These are phyloP conservation scores for Rubia peregrina DNA, from an alignment of 305 asterid species.

Conservation along the genomic window DNA sequence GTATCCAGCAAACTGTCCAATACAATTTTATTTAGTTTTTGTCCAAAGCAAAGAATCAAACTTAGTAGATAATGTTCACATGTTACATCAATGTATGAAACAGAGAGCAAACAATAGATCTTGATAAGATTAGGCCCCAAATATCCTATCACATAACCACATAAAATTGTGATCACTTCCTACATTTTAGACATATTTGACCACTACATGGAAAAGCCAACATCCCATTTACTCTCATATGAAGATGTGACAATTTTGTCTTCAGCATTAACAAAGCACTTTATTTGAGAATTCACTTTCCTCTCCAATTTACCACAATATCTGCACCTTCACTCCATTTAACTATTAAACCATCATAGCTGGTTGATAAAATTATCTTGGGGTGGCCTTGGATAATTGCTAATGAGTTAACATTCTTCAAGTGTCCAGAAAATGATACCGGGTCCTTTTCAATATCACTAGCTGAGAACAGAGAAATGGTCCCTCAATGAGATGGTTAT, in stretches of 20 bases:
- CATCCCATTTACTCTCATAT: conserved; percentile 28
- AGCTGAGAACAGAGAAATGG: conserved; percentile 75
- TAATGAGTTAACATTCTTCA: conserved; percentile 76
- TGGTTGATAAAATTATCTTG: conserved; percentile 52
- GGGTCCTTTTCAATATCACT: conserved; percentile 72
- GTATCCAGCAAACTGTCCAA: too few relatives aligned
- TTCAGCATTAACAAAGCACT: conserved; percentile 67
- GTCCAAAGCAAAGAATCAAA: too few relatives aligned
- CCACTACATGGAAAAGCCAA: too few relatives aligned
- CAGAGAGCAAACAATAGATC: background rate
- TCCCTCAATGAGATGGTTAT: conserved; percentile 74
- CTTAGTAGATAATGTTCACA: background rate
- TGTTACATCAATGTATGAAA: background rate
- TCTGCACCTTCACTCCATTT: conserved; percentile 88
- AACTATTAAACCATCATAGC: conserved; percentile 79
- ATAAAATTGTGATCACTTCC: too few relatives aligned
- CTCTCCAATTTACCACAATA: conserved; percentile 75
- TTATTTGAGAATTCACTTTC: conserved; percentile 66
- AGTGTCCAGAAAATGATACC: conserved; percentile 70
- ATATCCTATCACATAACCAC: too few relatives aligned
- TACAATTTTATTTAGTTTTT: too few relatives aligned
- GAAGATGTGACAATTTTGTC: conserved; percentile 77
- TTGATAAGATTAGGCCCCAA: conserved; percentile 10
- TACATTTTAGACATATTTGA: too few relatives aligned
- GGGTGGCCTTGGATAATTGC: conserved; percentile 50